phyloP scores from a whole-genome alignment of 495 filamentous ascomycete genomes.

The Trichoderma orchidacearum region DNA sequence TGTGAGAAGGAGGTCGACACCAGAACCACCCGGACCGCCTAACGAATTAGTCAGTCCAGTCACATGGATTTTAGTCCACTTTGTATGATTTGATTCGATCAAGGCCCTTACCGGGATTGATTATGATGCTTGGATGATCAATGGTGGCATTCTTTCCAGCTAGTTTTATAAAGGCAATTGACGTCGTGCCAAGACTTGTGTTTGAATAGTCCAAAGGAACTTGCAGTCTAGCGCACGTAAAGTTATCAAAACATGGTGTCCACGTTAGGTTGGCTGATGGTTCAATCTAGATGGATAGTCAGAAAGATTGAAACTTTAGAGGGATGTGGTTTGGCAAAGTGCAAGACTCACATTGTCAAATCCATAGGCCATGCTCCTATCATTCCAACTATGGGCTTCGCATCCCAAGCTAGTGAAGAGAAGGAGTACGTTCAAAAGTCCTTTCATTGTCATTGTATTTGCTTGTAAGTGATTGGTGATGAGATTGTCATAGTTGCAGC shows the following conservation, averaged over 20 bases:
- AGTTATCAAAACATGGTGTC: conserved; percentile 20
- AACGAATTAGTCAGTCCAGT: conserved; percentile 6
- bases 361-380: conserved; percentile 5
- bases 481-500: background rate
- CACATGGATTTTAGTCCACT: conserved; percentile 10
- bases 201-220: conserved; percentile 28
- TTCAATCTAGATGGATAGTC: conserved; percentile 12
- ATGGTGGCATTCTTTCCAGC: conserved; percentile 15
- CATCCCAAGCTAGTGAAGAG: conserved; percentile 4
- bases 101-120: conserved; percentile 18
- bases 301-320: conserved; percentile 13
- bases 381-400: background rate
- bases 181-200: conserved; percentile 7
- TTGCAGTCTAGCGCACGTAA: conserved; percentile 28
- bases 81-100: conserved; percentile 7
- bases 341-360: conserved; percentile 10
- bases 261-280: conserved; percentile 16
- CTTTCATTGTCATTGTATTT: conserved; percentile 6
- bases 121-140: conserved; percentile 14
- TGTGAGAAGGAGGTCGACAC: conserved; percentile 10
- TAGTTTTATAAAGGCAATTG: conserved; percentile 20
- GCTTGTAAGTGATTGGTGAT: conserved; percentile 1
- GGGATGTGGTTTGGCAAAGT: conserved; percentile 11
- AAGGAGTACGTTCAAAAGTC: conserved; percentile 2
- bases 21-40: conserved; percentile 29